phyloP scores from a whole-genome alignment of 495 filamentous ascomycete species.

The Talaromyces trachyspermus region DNA sequence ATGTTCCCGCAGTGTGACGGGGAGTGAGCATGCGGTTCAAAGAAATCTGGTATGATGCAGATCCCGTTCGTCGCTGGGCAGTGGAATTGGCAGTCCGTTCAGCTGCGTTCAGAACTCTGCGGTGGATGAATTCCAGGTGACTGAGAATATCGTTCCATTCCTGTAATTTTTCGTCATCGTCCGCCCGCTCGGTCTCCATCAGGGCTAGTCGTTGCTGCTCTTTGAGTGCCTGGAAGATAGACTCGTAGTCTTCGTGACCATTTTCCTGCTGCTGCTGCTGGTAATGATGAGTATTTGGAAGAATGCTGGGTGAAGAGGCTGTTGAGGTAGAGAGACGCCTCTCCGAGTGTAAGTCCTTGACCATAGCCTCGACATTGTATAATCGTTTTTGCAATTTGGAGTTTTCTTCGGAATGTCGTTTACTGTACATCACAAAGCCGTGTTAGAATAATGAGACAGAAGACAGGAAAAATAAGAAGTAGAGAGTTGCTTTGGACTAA shows the following conservation, averaged over 20 bases:
- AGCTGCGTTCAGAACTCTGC: constrained; percentile 4
- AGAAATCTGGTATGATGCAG: constrained; percentile 1
- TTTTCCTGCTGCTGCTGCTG: not conserved
- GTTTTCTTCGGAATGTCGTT: constrained; percentile 1
- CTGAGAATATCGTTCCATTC: constrained; percentile 6
- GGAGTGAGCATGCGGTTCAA: constrained; percentile 5
- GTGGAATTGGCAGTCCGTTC: constrained; percentile 5
- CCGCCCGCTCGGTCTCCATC: not conserved
- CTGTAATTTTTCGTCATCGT: constrained; percentile 2
- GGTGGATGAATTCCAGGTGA: not conserved
- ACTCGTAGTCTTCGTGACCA: not conserved
- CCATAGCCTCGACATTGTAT: constrained; percentile 2
- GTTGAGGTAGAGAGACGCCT: constrained; percentile 1
- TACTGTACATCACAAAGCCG: not conserved
- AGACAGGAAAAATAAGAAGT: not conserved
- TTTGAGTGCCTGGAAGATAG: not conserved
- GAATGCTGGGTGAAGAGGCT: not conserved
- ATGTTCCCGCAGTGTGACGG: not conserved
- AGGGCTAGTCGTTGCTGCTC: constrained; percentile 5
- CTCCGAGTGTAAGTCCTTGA: not conserved
- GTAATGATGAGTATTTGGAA: not conserved
- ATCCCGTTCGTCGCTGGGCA: constrained; percentile 3
- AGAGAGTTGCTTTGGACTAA: too few species aligned
- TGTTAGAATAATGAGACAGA: not conserved
- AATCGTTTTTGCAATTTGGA: not conserved